A percentile compares a stretch with the other conserved stretches of the same genome.
phyloP scores from a whole-genome alignment of 2,329 filamentous ascomycete species.

The Hawksworthiomyces lignivorus region DNA sequence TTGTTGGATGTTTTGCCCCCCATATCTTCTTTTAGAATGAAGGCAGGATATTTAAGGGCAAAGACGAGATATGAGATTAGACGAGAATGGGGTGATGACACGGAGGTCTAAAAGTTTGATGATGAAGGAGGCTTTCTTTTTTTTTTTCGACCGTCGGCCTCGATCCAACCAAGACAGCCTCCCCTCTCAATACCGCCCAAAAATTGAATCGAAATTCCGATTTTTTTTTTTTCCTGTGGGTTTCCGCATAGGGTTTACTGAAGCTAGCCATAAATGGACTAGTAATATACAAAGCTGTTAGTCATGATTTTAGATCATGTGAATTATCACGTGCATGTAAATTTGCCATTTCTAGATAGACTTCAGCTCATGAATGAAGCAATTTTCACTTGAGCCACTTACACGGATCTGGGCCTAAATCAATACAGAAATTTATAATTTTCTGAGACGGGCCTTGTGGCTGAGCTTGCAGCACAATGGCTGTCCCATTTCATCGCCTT shows the following conservation, averaged over 20 bases:
- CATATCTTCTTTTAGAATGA: slow-evolving; percentile 91
- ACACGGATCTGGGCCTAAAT: no score
- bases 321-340: no score
- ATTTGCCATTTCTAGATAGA: no score
- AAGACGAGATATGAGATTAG: slow-evolving; percentile 20
- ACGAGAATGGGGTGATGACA: background rate
- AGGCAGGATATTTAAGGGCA: slow-evolving; percentile 99
- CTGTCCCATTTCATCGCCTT: slow-evolving; percentile 58
- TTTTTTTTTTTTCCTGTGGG: slow-evolving; percentile 1
- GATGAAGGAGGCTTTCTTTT: slow-evolving; percentile 5
- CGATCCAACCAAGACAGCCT: background rate
- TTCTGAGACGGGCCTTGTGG: no score
- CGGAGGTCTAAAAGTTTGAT: slow-evolving; percentile 5
- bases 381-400: no score
- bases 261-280: background rate
- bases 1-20: slow-evolving; percentile 91
- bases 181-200: background rate
- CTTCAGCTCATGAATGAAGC: no score
- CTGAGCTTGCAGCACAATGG: slow-evolving; percentile 8
- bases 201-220: no score
- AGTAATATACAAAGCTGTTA: no score
- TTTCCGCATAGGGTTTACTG: background rate
- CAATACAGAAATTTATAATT: no score
- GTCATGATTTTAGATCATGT: no score
- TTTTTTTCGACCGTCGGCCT: background rate